Evolutionary conservation across 257 asterid genomes (phyloP), one percentile per base, ranked within the genome.

Genomic region (Pogostemon cablin): DNA sequence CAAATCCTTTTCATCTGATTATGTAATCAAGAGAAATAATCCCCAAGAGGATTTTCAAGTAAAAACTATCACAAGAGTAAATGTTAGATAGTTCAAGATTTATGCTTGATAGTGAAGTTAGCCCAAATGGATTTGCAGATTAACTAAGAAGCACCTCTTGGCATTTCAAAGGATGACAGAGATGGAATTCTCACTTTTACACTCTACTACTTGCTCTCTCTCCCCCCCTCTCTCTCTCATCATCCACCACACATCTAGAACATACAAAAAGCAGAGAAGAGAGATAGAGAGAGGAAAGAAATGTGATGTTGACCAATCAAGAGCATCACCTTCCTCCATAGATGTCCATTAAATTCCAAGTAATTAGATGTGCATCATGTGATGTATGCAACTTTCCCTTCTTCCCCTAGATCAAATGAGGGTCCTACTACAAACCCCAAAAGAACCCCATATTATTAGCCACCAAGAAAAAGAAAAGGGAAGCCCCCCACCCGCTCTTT

Each of bases 361-460:
- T 39, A 61, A 25, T 25, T 25, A 73, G 68, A 53, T 69, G 43
- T 55, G 77, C 62, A 56, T 56, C 86, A 82, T 82, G 84, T 82
- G 84, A 82, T 61, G 3, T 37, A 76, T 59, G 20, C 41, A 59
- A 41, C 78, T 80, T 73, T 67, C 47, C 72, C 62, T 62, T 65
- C 71, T 67, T 61, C 67, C 74, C 75, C 60, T 56, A 17, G 66
- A 44, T 9, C 15, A 40, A 75, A 25, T 25, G 32, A 25, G 48
- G 90, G 77, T 37, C 89, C 85, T 80, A 81, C 85, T 69, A 9
- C 62, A 43, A 58, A 67, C 70, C 76, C 63, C 63, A 58, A 69
- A 66, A 55, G 17, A 48, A 71, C 67, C 56, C 5, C 73, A 32
- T 17, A 67, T 57, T 25, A 54, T 68, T 65, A 41, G 6, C 9